Base-by-base conservation (phyloP, 73 alveolate species). In the Breviolum minutum region DNA sequence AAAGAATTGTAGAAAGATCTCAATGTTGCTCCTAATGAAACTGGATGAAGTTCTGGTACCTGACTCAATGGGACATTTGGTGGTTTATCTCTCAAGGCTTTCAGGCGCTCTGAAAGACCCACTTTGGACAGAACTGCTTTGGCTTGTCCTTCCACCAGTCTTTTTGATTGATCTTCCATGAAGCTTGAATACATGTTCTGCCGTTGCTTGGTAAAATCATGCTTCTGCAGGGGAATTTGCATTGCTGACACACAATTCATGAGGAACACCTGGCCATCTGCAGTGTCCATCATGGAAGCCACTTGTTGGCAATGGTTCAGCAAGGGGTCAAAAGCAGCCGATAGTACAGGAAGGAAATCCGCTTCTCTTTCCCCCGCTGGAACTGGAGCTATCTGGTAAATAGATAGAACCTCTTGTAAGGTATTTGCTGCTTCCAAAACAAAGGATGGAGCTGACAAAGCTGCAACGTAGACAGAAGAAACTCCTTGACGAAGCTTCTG, bases 301-400 rank as follows among this genome's bases (percentile, higher is more conserved):
- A 95, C 95, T 20, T 80, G 95, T 79, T 82, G 99, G 95, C 99
- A 95, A 64, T 81, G 95, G 27, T 95, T 95, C 26, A 95, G 77
- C 62, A 95, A 27, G 54, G 99, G 99, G 87, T 95, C 95, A 77
- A 82, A 82, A 54, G 99, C 95, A 8, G 99, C 99, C n/a, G 87
- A 66, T 48, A 95, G 29, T 19, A 95, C 95, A 9, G 99, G 99
- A 64, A 82, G 69, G 71, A 95, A 95, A 69, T 95, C 99, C 12
- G 95, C 95, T 40, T 81, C 99, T 5, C 99, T 84, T 84, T 80
- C 99, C 3, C 95, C 95, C 12, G 95, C 87, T 32, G 95, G 95
- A 10, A 95, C 99, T 11, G 81, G 99, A 14, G 99, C 95, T 82
- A 62, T n/a, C 95, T 95, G 95, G 63, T 95, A 95, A 60, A 95